Evolutionary conservation across 2,329 filamentous ascomycete species (phyloP).

Genomic region (Macrophomina tecta): DNA sequence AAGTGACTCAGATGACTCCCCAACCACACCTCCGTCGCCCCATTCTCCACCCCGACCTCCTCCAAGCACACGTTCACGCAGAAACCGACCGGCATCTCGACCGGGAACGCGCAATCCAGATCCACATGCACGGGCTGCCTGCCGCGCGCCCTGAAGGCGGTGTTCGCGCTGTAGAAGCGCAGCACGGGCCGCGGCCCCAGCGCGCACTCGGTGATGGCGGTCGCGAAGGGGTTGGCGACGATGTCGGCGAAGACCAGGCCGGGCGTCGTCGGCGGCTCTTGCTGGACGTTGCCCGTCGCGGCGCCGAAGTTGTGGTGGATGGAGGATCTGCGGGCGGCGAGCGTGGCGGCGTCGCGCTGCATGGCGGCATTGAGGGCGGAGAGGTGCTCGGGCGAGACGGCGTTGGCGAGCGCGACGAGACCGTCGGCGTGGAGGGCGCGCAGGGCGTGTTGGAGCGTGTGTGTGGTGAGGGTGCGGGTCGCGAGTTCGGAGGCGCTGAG

Average conservation of each 20-base stretch:
- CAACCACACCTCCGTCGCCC: conserved; percentile 65
- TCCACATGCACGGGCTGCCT: conserved; percentile 42
- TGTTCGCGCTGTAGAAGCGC: conserved; percentile 50
- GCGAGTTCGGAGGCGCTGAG: conserved; percentile 35
- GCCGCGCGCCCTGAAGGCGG: conserved; percentile 45
- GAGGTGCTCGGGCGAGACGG: conserved; percentile 40
- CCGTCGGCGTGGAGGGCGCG: conserved; percentile 43
- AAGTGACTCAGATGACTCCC: conserved; percentile 58
- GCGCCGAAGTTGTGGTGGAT: conserved; percentile 41
- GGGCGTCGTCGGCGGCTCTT: conserved; percentile 45
- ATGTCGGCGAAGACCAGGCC: conserved; percentile 47
- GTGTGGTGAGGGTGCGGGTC: conserved; percentile 31
- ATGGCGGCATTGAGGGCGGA: conserved; percentile 40
- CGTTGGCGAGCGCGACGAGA: conserved; percentile 48
- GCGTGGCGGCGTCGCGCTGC: conserved; percentile 40
- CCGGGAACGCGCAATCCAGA: conserved; percentile 49
- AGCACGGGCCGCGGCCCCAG: conserved; percentile 46
- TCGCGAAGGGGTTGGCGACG: conserved; percentile 33
- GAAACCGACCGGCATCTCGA: conserved; percentile 59
- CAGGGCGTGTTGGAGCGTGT: conserved; percentile 8
- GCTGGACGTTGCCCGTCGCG: conserved; percentile 49
- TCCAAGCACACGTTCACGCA: conserved; percentile 62
- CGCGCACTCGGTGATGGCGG: conserved; percentile 42
- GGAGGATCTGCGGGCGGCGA: conserved; percentile 36
- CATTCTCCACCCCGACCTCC: conserved; percentile 58